Percentiles rank a stretch among this genome's conserved stretches.
Conservation (phyloP, 441 rosid genomes). For the Croton setiger region DNA sequence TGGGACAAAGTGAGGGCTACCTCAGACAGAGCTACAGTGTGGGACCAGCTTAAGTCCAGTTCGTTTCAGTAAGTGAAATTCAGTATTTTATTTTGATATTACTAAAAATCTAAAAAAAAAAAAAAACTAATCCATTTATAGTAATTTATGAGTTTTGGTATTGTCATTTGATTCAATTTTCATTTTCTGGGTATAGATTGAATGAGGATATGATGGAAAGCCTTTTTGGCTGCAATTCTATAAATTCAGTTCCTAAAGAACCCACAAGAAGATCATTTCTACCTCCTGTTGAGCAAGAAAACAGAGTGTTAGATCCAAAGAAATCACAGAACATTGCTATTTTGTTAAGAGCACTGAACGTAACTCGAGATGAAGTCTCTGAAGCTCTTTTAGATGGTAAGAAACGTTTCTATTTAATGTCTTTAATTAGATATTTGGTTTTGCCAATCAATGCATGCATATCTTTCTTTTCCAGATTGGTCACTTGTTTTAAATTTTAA, state of each 20-base stretch:
- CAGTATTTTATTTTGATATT: background rate
- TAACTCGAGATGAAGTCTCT: conserved; percentile 87
- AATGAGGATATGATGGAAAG: conserved; percentile 98
- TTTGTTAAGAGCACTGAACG: conserved; percentile 84
- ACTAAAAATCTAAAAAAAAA: background rate
- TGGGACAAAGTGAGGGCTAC: conserved; percentile 99
- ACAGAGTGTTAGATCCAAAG: conserved; percentile 95
- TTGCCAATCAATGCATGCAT: background rate
- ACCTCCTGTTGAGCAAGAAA: conserved; percentile 63
- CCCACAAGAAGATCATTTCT: conserved; percentile 60
- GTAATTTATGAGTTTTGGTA: background rate
- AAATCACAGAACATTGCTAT: conserved; percentile 98
- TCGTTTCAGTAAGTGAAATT: conserved; percentile 78
- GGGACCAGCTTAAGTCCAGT: conserved; percentile 95
- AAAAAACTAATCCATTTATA: conserved; percentile 2
- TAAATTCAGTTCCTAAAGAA: conserved; percentile 58
- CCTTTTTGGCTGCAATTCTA: conserved; percentile 79
- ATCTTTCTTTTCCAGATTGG: background rate
- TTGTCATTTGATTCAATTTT: conserved; percentile 12
- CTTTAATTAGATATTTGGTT: conserved; percentile 6
- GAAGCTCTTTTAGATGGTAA: conserved; percentile 96
- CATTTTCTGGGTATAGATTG: conserved; percentile 47
- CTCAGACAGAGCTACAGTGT: conserved; percentile 95
- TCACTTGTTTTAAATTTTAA: background rate
- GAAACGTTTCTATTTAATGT: conserved; percentile 17